Evolutionary conservation across 257 asterid species (phyloP).

Genomic region (Solanum boliviense): DNA sequence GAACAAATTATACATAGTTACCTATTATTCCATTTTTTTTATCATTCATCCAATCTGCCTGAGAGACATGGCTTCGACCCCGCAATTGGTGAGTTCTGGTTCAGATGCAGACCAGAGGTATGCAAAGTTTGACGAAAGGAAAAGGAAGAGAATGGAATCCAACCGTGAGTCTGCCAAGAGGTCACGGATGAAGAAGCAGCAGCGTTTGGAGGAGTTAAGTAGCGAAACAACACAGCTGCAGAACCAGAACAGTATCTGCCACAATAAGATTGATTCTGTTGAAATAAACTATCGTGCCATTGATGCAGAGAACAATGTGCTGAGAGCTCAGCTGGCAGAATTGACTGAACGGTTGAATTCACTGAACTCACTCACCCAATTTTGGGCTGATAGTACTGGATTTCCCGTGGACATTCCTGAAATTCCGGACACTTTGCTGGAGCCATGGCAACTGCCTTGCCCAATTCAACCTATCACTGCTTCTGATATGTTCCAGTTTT

Average conservation of each 20-base stretch:
- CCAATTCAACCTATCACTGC: slow-evolving; percentile 56
- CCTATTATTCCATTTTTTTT: background rate
- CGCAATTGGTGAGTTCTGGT: slow-evolving; percentile 26
- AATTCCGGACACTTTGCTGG: slow-evolving; percentile 45
- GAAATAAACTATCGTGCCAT: slow-evolving; percentile 25
- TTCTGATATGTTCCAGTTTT: slow-evolving; percentile 40
- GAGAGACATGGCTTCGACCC: slow-evolving; percentile 26
- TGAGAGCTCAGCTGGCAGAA: slow-evolving; percentile 67
- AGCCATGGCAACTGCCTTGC: slow-evolving; percentile 91
- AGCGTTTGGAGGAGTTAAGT: slow-evolving; percentile 40
- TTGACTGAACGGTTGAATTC: slow-evolving; percentile 66
- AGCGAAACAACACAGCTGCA: slow-evolving; percentile 31
- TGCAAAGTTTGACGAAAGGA: slow-evolving; percentile 39
- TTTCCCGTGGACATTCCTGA: slow-evolving; percentile 52
- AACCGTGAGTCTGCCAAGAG: slow-evolving; percentile 80
- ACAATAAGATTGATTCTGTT: slow-evolving; percentile 29
- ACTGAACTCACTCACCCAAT: slow-evolving; percentile 44
- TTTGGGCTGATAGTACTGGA: slow-evolving; percentile 57
- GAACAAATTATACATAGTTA: background rate
- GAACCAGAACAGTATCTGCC: slow-evolving; percentile 41
- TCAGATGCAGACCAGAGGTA: slow-evolving; percentile 28
- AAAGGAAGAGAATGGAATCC: slow-evolving; percentile 72
- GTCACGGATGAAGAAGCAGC: slow-evolving; percentile 71
- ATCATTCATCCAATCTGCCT: background rate
- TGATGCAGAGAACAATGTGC: slow-evolving; percentile 45